These are phyloP conservation scores for Lachnellula hyalina DNA, from an alignment of 2,329 filamentous ascomycete species.

Conservation along the genomic window DNA sequence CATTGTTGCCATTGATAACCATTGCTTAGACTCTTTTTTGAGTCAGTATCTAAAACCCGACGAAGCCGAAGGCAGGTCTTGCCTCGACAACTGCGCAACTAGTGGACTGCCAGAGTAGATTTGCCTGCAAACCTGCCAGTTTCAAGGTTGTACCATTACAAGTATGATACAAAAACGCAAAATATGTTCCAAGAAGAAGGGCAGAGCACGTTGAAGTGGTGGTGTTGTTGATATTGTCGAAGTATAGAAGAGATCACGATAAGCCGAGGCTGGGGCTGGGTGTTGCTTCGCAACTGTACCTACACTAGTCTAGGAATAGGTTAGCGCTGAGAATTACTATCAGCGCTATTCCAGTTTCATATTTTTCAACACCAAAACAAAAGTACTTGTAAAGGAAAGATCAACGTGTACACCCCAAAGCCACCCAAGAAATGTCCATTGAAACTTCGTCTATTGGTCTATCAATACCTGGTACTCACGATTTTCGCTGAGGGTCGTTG, in stretches of 20 bases:
- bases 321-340: background rate
- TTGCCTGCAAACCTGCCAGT: background rate
- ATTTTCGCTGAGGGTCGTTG: conserved; percentile 22
- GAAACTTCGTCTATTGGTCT: background rate
- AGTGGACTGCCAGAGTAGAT: background rate
- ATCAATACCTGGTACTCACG: conserved; percentile 4
- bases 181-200: background rate
- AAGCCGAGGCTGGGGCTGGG: background rate
- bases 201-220: background rate
- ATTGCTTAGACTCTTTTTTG: background rate
- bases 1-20: conserved; percentile 7
- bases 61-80: too few relatives aligned
- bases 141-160: background rate
- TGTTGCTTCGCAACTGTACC: background rate
- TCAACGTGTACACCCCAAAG: background rate
- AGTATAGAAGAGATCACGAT: background rate
- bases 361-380: conserved; percentile 3
- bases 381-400: background rate
- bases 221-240: background rate
- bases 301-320: background rate
- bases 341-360: conserved; percentile 10
- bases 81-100: too few relatives aligned
- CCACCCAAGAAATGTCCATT: conserved; percentile 10
- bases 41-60: background rate
- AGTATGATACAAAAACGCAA: background rate